A percentile compares a stretch with the other conserved stretches of the same genome.
Conservation (phyloP, 2,329 filamentous ascomycete genomes). For the Grosmannia serpens region DNA sequence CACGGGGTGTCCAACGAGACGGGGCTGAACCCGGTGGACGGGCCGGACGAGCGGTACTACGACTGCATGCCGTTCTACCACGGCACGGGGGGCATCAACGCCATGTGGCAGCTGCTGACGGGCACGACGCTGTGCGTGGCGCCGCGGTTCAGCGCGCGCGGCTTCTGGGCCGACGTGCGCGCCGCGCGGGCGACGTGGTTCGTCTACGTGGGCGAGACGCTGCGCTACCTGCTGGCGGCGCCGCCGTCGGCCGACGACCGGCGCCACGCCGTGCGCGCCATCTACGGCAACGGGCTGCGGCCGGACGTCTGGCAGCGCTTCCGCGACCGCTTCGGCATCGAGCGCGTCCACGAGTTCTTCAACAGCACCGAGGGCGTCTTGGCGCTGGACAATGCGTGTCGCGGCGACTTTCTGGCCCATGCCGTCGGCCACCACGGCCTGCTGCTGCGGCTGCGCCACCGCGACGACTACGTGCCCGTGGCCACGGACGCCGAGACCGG, state of each 20-base stretch:
- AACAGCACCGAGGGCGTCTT: constrained; percentile 66
- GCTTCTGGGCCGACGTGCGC: constrained; percentile 62
- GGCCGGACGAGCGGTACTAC: constrained; percentile 52
- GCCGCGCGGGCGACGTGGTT: constrained; percentile 58
- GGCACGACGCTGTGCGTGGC: constrained; percentile 49
- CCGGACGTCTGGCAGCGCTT: constrained; percentile 60
- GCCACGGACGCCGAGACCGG: constrained; percentile 57
- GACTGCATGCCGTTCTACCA: constrained; percentile 70
- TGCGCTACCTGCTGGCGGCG: constrained; percentile 59
- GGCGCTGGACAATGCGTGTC: constrained; percentile 44
- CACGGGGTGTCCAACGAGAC: constrained; percentile 15
- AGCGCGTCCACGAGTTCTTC: constrained; percentile 61
- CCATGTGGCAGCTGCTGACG: constrained; percentile 40
- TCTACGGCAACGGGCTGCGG: constrained; percentile 56
- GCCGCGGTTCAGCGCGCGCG: constrained; percentile 54
- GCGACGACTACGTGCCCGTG: constrained; percentile 51
- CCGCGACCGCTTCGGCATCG: constrained; percentile 49
- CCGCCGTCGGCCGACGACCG: constrained; percentile 51
- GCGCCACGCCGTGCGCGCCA: constrained; percentile 44
- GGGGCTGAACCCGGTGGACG: constrained; percentile 17
- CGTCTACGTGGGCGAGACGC: constrained; percentile 68
- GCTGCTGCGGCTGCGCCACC: constrained; percentile 39
- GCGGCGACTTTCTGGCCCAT: constrained; percentile 50
- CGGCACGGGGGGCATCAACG: constrained; percentile 55
- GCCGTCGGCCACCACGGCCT: constrained; percentile 62